Evolutionary conservation across 305 asterid genomes (phyloP).

Genomic region (Plantago lanceolata): DNA sequence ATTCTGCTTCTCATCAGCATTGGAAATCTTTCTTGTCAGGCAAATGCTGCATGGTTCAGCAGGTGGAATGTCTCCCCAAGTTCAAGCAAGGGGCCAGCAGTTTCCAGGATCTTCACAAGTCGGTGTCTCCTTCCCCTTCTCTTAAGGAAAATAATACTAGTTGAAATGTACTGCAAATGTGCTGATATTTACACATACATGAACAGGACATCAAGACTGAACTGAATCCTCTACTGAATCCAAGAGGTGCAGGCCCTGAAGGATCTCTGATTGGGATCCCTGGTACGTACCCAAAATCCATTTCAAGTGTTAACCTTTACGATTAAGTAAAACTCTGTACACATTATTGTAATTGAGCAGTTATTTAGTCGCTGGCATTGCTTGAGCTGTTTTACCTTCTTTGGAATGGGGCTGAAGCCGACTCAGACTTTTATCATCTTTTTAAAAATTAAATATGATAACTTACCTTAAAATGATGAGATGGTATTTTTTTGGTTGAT

Average conservation of each 20-base stretch:
- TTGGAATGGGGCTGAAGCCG: no score
- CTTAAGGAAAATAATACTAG: constrained; percentile 1
- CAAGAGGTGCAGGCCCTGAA: constrained; percentile 74
- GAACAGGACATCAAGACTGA: constrained; percentile 83
- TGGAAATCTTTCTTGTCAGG: constrained; percentile 40
- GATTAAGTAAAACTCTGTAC: constrained; percentile 1
- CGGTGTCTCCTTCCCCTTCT: constrained; percentile 32
- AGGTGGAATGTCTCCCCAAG: constrained; percentile 90
- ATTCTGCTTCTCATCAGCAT: constrained; percentile 19
- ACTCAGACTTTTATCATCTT: background rate
- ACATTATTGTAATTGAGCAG: constrained; percentile 9
- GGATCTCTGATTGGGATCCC: constrained; percentile 90
- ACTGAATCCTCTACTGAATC: constrained; percentile 76
- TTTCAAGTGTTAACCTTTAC: constrained; percentile 12
- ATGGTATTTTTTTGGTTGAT: background rate
- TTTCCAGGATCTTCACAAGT: constrained; percentile 88
- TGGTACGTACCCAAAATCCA: constrained; percentile 40
- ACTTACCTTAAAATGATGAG: no score
- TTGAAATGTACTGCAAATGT: constrained; percentile 8
- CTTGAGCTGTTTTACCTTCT: no score
- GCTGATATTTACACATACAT: constrained; percentile 11
- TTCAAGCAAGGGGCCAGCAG: constrained; percentile 88
- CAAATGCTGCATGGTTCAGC: constrained; percentile 80
- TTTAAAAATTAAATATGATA: no score
- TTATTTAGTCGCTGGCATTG: no score